Evolutionary conservation across 352 stramenopile genomes (phyloP).

Genomic region (Phytophthora brassicae): DNA sequence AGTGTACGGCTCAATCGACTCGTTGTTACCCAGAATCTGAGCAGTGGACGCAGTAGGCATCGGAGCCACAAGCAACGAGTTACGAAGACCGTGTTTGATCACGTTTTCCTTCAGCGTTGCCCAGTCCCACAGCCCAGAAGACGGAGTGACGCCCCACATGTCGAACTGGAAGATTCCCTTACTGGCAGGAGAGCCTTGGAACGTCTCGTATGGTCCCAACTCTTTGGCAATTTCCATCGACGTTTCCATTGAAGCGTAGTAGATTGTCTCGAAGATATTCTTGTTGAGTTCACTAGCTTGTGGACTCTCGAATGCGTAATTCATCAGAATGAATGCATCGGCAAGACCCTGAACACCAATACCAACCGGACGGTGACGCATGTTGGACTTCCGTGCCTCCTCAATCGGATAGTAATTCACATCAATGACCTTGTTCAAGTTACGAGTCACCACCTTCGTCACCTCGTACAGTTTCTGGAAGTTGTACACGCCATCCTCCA

Average conservation of each 20-base stretch:
- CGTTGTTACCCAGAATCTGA: constrained; percentile 99
- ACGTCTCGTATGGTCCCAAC: constrained; percentile 97
- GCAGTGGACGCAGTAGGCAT: constrained; percentile 99
- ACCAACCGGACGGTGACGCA: constrained; percentile 97
- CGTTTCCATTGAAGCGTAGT: constrained; percentile 96
- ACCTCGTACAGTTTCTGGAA: constrained; percentile 96
- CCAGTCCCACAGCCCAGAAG: constrained; percentile 95
- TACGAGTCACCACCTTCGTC: constrained; percentile 95
- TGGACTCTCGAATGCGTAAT: constrained; percentile 95
- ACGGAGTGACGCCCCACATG: constrained; percentile 97
- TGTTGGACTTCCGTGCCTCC: constrained; percentile 92
- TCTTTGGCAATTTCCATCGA: constrained; percentile 95
- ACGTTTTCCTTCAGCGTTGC: constrained; percentile 92
- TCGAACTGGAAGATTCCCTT: constrained; percentile 99
- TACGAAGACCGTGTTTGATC: constrained; percentile 95
- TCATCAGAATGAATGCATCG: constrained; percentile 97
- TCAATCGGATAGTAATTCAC: constrained; percentile 98
- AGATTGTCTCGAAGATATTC: constrained; percentile 99
- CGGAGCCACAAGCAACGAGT: constrained; percentile 98
- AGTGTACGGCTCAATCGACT: constrained; percentile 98
- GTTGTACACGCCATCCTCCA: constrained; percentile 90
- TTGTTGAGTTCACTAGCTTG: constrained; percentile 94
- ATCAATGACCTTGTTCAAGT: constrained; percentile 99
- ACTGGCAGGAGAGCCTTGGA: constrained; percentile 95
- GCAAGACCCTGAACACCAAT: constrained; percentile 99